Percentiles rank a stretch among this genome's conserved stretches.
Evolutionary conservation across 1,139 yeast species (phyloP).

Genomic region (Hyphopichia pseudoburtonii): DNA sequence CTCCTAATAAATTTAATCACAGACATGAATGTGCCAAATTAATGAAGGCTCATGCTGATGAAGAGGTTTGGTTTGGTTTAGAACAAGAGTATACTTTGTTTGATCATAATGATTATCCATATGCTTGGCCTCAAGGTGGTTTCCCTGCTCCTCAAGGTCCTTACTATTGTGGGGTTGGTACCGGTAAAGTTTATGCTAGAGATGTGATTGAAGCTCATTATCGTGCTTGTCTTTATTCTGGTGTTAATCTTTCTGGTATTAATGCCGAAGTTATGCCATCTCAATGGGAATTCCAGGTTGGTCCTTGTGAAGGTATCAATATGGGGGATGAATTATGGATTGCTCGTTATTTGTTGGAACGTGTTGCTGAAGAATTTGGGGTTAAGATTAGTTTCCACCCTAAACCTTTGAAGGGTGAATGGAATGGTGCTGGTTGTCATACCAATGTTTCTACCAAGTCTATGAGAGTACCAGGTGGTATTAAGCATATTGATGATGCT

Average conservation of each 20-base stretch:
- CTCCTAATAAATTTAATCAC: slow-evolving; percentile 97
- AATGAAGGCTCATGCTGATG: slow-evolving; percentile 87
- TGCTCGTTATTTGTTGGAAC: slow-evolving; percentile 86
- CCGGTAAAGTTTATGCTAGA: slow-evolving; percentile 97
- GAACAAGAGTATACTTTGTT: slow-evolving; percentile 98
- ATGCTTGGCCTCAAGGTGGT: slow-evolving; percentile 99
- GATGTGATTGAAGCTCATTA: slow-evolving; percentile 98
- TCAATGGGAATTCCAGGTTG: slow-evolving; percentile 99
- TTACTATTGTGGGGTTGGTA: slow-evolving; percentile 99
- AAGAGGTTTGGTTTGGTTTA: slow-evolving; percentile 94
- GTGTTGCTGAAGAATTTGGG: slow-evolving; percentile 98
- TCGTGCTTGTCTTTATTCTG: slow-evolving; percentile 95
- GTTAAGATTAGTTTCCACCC: slow-evolving; percentile 99
- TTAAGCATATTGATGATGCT: slow-evolving; percentile 90
- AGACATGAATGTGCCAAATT: slow-evolving; percentile 96
- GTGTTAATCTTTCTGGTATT: slow-evolving; percentile 88
- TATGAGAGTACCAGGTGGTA: slow-evolving; percentile 96
- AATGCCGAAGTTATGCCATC: slow-evolving; percentile 99
- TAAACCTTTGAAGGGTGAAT: slow-evolving; percentile 97
- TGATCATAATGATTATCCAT: slow-evolving; percentile 85
- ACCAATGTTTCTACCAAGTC: slow-evolving; percentile 91
- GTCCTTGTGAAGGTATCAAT: slow-evolving; percentile 91
- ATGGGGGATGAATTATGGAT: slow-evolving; percentile 99
- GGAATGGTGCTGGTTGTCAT: slow-evolving; percentile 99
- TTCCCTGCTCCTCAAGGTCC: slow-evolving; percentile 99